These are phyloP conservation scores for Colletotrichum graminicola DNA, from an alignment of 2,329 filamentous ascomycete species.

Conservation along the genomic window DNA sequence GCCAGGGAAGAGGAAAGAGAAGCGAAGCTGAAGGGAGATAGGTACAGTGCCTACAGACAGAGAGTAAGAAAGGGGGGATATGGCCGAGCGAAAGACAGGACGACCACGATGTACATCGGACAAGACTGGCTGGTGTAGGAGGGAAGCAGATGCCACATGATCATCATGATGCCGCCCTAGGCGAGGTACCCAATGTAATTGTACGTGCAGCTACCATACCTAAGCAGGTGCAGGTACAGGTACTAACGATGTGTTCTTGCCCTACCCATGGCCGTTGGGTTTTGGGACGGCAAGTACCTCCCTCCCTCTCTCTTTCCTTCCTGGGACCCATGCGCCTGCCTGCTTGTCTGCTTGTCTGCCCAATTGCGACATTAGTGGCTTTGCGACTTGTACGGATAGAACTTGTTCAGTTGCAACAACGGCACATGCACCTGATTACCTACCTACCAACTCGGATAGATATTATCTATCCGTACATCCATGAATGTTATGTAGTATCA, in stretches of 20 bases:
- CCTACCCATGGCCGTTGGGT: constrained; percentile 6
- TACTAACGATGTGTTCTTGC: neutral
- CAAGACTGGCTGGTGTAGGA: neutral
- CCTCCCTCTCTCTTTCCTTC: neutral
- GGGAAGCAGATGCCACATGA: constrained; percentile 6
- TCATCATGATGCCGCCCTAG: neutral
- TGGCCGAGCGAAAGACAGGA: neutral
- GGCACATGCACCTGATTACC: too few species aligned
- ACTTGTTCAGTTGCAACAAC: too few species aligned
- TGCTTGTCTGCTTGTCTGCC: neutral
- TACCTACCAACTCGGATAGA: too few species aligned
- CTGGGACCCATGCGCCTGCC: neutral
- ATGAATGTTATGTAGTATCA: neutral
- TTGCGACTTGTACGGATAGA: too few species aligned
- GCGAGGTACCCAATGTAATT: too few species aligned
- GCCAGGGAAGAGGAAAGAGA: constrained; percentile 16
- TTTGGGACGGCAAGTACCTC: neutral
- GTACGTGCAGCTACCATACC: too few species aligned
- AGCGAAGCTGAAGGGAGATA: constrained; percentile 10
- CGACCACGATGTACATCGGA: neutral
- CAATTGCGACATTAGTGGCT: neutral
- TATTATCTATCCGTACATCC: neutral
- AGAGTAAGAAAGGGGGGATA: neutral
- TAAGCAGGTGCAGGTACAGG: neutral
- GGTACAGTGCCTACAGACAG: too few species aligned